A percentile compares a stretch with the other conserved stretches of the same genome.
Conservation (phyloP, 1,284 basidiomycete genomes). For the Clitocybe nebularis region DNA sequence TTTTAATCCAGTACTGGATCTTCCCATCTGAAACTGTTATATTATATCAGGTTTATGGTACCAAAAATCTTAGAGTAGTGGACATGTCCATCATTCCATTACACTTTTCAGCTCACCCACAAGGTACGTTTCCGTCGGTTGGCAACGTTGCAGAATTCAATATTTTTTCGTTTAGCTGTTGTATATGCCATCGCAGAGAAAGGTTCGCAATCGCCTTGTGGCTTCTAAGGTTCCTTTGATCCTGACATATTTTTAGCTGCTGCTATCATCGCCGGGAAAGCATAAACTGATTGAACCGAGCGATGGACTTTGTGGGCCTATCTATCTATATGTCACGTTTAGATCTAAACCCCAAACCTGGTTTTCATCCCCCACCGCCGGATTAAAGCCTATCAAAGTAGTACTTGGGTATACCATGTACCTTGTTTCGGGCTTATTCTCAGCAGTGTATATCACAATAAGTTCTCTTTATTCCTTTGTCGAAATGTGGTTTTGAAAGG, state of each 20-base stretch:
- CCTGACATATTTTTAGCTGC: neutral
- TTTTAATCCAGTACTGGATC: neutral
- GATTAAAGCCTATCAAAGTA: too few species aligned
- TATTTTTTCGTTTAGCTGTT: neutral
- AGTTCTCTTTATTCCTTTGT: too few species aligned
- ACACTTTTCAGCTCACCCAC: conserved; percentile 30
- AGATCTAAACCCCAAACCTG: too few species aligned
- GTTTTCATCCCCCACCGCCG: too few species aligned
- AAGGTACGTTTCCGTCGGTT: conserved; percentile 18
- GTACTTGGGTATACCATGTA: too few species aligned
- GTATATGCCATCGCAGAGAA: conserved; percentile 10
- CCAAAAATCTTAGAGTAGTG: conserved; percentile 40
- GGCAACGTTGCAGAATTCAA: neutral
- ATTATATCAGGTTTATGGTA: conserved; percentile 34
- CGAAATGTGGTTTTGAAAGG: too few species aligned
- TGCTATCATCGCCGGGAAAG: conserved; percentile 2
- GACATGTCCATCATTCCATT: conserved; percentile 37
- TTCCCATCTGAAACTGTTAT: neutral
- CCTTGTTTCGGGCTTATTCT: too few species aligned
- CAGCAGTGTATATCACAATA: too few species aligned
- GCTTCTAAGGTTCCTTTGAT: neutral
- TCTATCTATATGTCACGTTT: too few species aligned
- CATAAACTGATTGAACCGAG: too few species aligned
- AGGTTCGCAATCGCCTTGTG: neutral
- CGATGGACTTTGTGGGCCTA: too few species aligned